Percentiles rank a stretch among this genome's conserved stretches.
These are phyloP conservation scores for Scutellaria galericulata DNA, from an alignment of 257 asterid genomes.

Conservation along the genomic window DNA sequence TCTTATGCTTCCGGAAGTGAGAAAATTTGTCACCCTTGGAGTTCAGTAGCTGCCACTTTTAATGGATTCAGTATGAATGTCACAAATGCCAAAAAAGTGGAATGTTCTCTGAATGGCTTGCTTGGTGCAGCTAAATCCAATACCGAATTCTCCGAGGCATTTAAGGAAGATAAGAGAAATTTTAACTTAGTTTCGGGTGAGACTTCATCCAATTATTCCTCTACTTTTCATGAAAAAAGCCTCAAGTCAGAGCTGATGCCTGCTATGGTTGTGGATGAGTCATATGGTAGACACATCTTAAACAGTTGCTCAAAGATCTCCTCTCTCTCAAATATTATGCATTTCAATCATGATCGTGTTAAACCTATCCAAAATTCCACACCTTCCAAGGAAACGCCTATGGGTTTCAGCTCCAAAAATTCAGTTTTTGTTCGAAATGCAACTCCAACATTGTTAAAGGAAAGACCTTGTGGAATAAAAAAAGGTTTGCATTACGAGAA, in stretches of 20 bases:
- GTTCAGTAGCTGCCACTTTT: conserved; percentile 32
- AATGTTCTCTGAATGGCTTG: conserved; percentile 30
- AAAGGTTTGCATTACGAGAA: conserved; percentile 37
- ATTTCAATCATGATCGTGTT: conserved; percentile 28
- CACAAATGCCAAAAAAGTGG: conserved; percentile 37
- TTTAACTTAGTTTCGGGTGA: conserved; percentile 39
- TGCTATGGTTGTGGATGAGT: conserved; percentile 35
- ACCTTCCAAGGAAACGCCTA: conserved; percentile 31
- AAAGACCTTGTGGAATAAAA: conserved; percentile 27
- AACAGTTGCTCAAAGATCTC: conserved; percentile 40
- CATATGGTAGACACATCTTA: conserved; percentile 40
- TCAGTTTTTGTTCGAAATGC: conserved; percentile 36
- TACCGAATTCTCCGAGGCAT: conserved; percentile 34
- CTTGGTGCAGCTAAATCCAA: conserved; percentile 40
- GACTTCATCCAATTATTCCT: conserved; percentile 34
- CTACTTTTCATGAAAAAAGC: conserved; percentile 41
- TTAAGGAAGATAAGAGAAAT: conserved; percentile 38
- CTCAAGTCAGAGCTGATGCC: conserved; percentile 34
- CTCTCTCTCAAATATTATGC: conserved; percentile 36
- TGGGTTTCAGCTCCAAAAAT: conserved; percentile 39
- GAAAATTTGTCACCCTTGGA: conserved; percentile 39
- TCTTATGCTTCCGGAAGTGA: conserved; percentile 38
- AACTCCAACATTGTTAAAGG: conserved; percentile 35
- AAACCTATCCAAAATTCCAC: conserved; percentile 36
- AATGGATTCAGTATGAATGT: conserved; percentile 30